Conservation (phyloP, 768 basidiomycete genomes). For the Tricholoma saponaceum region DNA sequence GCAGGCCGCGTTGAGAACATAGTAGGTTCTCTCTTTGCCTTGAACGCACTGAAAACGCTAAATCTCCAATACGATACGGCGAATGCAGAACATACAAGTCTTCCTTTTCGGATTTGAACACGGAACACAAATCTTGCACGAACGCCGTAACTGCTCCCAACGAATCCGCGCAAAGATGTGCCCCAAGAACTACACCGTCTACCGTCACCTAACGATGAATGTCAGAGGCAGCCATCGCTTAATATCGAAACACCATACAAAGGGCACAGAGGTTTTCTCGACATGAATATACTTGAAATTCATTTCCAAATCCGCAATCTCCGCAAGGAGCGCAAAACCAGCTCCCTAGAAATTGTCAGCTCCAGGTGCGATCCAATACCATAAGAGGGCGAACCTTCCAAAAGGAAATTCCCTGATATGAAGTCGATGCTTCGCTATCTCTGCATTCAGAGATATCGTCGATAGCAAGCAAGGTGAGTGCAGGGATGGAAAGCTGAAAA, state of each 20-base stretch:
- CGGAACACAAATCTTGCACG: conserved; percentile 44
- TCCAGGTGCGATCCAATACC: background rate
- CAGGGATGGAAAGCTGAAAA: conserved; percentile 44
- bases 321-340: conserved; percentile 70
- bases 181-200: conserved; percentile 45
- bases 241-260: background rate
- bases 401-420: conserved; percentile 33
- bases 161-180: conserved; percentile 81
- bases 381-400: conserved; percentile 60
- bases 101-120: conserved; percentile 32
- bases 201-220: conserved; percentile 44
- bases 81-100: conserved; percentile 19
- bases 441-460: conserved; percentile 27
- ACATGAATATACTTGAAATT: conserved; percentile 30
- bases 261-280: background rate
- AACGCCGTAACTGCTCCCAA: conserved; percentile 55
- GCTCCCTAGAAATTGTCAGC: conserved; percentile 33
- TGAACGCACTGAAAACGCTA: conserved; percentile 18
- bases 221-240: background rate
- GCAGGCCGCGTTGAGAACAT: conserved; percentile 24
- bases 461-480: conserved; percentile 43
- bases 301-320: conserved; percentile 49
- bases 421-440: conserved; percentile 18
- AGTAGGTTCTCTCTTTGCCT: conserved; percentile 25
- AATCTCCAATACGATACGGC: background rate